phyloP scores from a whole-genome alignment of 164 flowering plant species.

The Annona squamosa region DNA sequence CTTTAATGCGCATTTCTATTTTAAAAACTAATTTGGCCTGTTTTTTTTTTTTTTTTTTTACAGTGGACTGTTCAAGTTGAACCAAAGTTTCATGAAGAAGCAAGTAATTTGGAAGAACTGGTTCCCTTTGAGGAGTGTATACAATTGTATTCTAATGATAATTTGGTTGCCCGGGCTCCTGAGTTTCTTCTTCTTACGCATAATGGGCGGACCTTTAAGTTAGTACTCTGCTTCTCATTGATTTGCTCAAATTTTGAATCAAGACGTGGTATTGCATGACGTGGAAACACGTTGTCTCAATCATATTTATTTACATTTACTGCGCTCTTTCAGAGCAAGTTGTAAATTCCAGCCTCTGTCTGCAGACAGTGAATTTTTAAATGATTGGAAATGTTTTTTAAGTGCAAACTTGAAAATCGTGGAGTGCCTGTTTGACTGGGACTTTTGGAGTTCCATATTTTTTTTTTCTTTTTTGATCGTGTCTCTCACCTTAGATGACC shows the following conservation, averaged over 20 bases:
- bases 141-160: slow-evolving; percentile 53
- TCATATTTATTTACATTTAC: too few species aligned
- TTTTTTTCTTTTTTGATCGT: too few species aligned
- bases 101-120: slow-evolving; percentile 74
- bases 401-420: too few species aligned
- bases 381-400: too few species aligned
- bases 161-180: slow-evolving; percentile 64
- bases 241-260: neutral
- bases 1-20: neutral
- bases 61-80: slow-evolving; percentile 93
- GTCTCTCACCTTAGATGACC: too few species aligned
- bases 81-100: slow-evolving; percentile 90
- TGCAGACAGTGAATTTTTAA: too few species aligned
- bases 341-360: too few species aligned
- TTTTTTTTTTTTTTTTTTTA: slow-evolving; percentile 7
- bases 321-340: too few species aligned
- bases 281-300: neutral
- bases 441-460: too few species aligned
- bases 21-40: neutral
- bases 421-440: too few species aligned
- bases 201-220: slow-evolving; percentile 96
- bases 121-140: slow-evolving; percentile 96
- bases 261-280: neutral
- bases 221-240: slow-evolving; percentile 20
- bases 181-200: slow-evolving; percentile 88